Evolutionary conservation across 306 rosid genomes (phyloP), one percentile per base, ranked within the genome.

Genomic region (Quercus bicolor): DNA sequence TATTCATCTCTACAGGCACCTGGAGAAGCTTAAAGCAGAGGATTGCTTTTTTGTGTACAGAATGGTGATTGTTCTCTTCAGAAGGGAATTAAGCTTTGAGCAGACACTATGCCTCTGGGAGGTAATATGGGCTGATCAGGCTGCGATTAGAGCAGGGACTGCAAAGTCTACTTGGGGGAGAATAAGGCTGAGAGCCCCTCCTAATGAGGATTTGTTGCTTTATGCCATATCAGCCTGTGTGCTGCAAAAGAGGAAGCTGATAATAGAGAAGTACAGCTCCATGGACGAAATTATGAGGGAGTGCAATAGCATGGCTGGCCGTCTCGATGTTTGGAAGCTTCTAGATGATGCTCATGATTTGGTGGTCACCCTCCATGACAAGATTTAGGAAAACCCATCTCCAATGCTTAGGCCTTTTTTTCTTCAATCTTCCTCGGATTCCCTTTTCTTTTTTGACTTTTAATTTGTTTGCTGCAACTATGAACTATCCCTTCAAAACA

Each of bases 91-190:
- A 83, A 87, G 95, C 20, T 94, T 87, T 79, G 98, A 94, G 57
- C 98, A 94, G 85, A 94, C 97, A 15, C 78, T 94, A 12, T 92
- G 98, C 84, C 91, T 94, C 59, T 94, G 98, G 98, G 98, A 94
- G 88, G 98, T 94, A 71, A 90, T 94, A 90, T 94, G 98, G 98
- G 98, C 98, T 8, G 98, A 94, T 86, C 98, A 94, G 86, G 98
- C 98, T 7, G 98, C 98, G 68, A 85, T 92, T 52, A 85, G 98
- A 83, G 92, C 97, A 1, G 98, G 98, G 72, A 88, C 91, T 29
- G 92, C 97, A 53, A 94, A 92, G 83, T 92, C 97, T 48, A 90
- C 97, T 6, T 94, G 97, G 97, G 90, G 97, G 90, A 89, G 97
- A 86, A 94, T 92, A 55, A 86, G 97, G 88, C 97, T 87, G 75